phyloP scores from a whole-genome alignment of 2,329 filamentous ascomycete species.

The Catunica adiposa region DNA sequence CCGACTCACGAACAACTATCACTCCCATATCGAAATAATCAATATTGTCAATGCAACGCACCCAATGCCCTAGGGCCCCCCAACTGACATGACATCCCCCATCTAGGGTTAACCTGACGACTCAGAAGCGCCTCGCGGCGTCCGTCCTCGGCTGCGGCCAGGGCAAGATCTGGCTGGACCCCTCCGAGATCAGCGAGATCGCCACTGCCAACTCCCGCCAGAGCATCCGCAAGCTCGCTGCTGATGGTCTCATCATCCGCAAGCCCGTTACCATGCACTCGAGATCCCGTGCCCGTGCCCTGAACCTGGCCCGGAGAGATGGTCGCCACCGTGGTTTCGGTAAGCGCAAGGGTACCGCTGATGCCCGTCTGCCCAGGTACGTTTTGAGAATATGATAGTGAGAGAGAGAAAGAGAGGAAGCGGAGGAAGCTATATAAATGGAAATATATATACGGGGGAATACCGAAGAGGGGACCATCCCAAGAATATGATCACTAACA shows the following conservation, averaged over 20 bases:
- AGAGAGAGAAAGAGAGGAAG: too few species aligned
- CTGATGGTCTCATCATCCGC: constrained; percentile 99
- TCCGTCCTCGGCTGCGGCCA: constrained; percentile 97
- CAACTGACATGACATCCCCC: constrained; percentile 15
- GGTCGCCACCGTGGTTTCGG: constrained; percentile 98
- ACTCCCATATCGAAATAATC: not conserved
- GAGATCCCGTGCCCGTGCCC: constrained; percentile 83
- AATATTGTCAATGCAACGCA: not conserved
- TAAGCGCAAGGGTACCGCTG: constrained; percentile 99
- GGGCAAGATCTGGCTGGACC: constrained; percentile 99
- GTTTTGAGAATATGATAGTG: constrained; percentile 20
- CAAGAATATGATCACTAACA: constrained; percentile 3
- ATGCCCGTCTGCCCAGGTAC: constrained; percentile 97
- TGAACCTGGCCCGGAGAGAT: constrained; percentile 85
- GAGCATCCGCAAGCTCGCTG: constrained; percentile 98
- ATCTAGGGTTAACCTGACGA: constrained; percentile 92
- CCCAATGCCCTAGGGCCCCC: not conserved
- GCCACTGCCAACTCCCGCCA: constrained; percentile 99
- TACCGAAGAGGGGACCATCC: not conserved
- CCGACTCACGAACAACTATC: not conserved
- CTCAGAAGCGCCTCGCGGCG: constrained; percentile 99
- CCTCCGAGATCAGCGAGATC: constrained; percentile 98
- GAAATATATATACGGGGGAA: too few species aligned
- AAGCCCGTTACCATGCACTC: constrained; percentile 99
- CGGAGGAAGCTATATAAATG: too few species aligned